These are phyloP conservation scores for Rhypophila decipiens DNA, from an alignment of 495 filamentous ascomycete genomes.

Conservation along the genomic window DNA sequence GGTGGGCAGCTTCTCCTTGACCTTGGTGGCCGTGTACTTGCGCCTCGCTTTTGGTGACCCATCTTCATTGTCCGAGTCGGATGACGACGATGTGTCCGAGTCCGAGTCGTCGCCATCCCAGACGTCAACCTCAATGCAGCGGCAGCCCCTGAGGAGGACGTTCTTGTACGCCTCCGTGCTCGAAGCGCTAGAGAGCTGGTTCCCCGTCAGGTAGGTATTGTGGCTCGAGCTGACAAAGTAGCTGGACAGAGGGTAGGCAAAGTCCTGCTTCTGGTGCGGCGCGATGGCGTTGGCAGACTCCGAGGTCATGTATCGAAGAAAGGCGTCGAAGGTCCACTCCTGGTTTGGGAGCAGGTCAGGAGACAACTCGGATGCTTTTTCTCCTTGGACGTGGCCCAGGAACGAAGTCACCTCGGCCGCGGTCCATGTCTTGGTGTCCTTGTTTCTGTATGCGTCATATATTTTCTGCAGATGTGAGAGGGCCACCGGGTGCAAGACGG, in stretches of 20 bases:
- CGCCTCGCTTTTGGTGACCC: slow-evolving; percentile 4
- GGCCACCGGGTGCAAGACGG: slow-evolving; percentile 21
- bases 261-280: slow-evolving; percentile 38
- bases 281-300: slow-evolving; percentile 40
- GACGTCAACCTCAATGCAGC: slow-evolving; percentile 92
- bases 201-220: slow-evolving; percentile 90
- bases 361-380: slow-evolving; percentile 21
- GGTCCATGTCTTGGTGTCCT: slow-evolving; percentile 25
- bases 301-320: slow-evolving; percentile 57
- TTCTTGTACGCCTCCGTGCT: slow-evolving; percentile 77
- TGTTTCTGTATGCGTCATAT: slow-evolving; percentile 28
- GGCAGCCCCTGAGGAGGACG: slow-evolving; percentile 76
- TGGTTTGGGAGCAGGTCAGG: slow-evolving; percentile 12
- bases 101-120: slow-evolving; percentile 72
- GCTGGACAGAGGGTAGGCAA: slow-evolving; percentile 64
- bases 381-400: slow-evolving; percentile 29
- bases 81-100: slow-evolving; percentile 25
- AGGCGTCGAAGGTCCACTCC: slow-evolving; percentile 41
- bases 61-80: slow-evolving; percentile 25
- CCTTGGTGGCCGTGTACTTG: slow-evolving; percentile 17
- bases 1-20: slow-evolving; percentile 30
- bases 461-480: slow-evolving; percentile 32
- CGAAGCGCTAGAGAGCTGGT: slow-evolving; percentile 80
- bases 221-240: slow-evolving; percentile 93
- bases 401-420: slow-evolving; percentile 31